Conservation (phyloP, 225 moss, liverwort and hornwort genomes). For the Takakia lepidozioides region DNA sequence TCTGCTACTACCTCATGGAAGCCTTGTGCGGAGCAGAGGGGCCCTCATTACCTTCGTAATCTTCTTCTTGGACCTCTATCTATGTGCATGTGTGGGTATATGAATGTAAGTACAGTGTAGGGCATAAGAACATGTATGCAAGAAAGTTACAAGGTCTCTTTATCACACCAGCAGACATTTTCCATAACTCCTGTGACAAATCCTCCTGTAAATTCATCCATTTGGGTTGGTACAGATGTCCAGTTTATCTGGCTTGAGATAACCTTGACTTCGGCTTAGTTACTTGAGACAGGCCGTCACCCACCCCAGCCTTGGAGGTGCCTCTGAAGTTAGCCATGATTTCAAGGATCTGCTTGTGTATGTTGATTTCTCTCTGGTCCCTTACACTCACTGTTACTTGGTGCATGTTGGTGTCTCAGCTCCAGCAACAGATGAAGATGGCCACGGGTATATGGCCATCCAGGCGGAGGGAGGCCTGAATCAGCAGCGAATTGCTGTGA, state of each 20-base stretch:
- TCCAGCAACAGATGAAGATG: slow-evolving; percentile 34
- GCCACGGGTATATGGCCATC: slow-evolving; percentile 47
- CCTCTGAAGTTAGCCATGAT: background rate
- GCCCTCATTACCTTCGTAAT: slow-evolving; percentile 20
- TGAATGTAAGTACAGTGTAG: too few relatives aligned
- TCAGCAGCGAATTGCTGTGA: slow-evolving; percentile 54
- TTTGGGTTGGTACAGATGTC: too few relatives aligned
- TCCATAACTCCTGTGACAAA: too few relatives aligned
- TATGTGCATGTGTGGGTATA: background rate
- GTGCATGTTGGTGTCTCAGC: slow-evolving; percentile 20
- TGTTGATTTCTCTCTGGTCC: too few relatives aligned
- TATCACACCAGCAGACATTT: too few relatives aligned
- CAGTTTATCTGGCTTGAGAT: background rate
- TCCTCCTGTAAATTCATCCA: too few relatives aligned
- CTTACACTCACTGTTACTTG: too few relatives aligned
- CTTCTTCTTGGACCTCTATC: background rate
- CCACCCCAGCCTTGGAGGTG: background rate
- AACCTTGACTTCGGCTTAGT: background rate
- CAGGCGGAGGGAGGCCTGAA: slow-evolving; percentile 55
- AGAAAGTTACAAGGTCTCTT: too few relatives aligned
- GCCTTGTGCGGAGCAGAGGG: slow-evolving; percentile 33
- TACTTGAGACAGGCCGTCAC: background rate
- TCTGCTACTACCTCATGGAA: slow-evolving; percentile 40
- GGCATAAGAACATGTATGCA: too few relatives aligned
- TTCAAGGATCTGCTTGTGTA: background rate